phyloP scores from a whole-genome alignment of 202 grass and related monocot genomes.

The Hordeum pubiflorum region DNA sequence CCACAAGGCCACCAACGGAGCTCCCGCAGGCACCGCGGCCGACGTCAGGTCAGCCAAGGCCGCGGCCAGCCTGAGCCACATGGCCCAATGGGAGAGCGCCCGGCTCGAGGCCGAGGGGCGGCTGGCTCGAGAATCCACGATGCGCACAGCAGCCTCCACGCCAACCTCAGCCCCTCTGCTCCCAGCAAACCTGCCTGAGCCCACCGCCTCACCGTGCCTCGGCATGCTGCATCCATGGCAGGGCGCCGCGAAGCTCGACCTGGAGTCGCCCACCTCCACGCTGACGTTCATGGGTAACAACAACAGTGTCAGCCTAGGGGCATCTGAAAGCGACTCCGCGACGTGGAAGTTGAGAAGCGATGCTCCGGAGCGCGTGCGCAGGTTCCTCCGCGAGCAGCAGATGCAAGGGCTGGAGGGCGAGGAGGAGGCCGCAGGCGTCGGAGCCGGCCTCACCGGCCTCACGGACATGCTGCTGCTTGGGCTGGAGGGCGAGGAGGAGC shows the following conservation, averaged over 20 bases:
- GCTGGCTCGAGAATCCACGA: conserved; percentile 62
- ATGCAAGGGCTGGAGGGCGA: conserved; percentile 23
- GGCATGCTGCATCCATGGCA: conserved; percentile 54
- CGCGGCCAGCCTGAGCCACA: conserved; percentile 76
- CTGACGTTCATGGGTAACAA: conserved; percentile 48
- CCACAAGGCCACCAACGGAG: conserved; percentile 60
- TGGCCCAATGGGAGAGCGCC: conserved; percentile 98
- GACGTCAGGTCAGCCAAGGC: conserved; percentile 48
- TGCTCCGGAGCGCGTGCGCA: conserved; percentile 39
- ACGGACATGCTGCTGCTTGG: conserved; percentile 38
- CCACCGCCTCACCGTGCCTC: conserved; percentile 33
- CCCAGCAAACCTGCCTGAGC: not conserved
- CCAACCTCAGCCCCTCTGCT: conserved; percentile 7
- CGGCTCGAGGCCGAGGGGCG: conserved; percentile 82
- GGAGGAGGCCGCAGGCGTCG: conserved; percentile 20
- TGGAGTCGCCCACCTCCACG: conserved; percentile 87
- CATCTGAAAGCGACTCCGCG: conserved; percentile 16
- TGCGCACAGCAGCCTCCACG: conserved; percentile 28
- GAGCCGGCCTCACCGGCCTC: conserved; percentile 43
- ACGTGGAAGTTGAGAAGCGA: conserved; percentile 24
- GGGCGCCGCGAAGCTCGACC: conserved; percentile 39
- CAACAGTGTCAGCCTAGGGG: conserved; percentile 23
- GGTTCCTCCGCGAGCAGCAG: conserved; percentile 58
- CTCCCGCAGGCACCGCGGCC: conserved; percentile 26
- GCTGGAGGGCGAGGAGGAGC: conserved; percentile 27